Conservation (phyloP, 768 basidiomycete genomes). For the Pleurotus ostreatus region DNA sequence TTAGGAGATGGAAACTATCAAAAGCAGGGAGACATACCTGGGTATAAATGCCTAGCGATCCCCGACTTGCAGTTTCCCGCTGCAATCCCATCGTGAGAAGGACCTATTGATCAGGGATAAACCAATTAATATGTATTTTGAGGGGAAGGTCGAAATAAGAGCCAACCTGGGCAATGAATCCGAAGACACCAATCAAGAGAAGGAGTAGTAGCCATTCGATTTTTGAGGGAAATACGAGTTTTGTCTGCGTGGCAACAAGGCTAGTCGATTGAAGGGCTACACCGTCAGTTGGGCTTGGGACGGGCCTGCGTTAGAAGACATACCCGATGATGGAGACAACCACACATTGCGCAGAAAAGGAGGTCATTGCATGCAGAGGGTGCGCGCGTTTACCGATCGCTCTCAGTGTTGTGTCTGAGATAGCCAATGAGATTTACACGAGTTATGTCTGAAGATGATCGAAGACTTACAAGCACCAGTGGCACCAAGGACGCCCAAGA, state of each 20-base stretch:
- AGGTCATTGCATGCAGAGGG: slow-evolving; percentile 66
- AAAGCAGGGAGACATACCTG: slow-evolving; percentile 27
- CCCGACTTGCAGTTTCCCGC: slow-evolving; percentile 61
- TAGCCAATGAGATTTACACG: not conserved
- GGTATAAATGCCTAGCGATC: slow-evolving; percentile 51
- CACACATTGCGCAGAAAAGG: slow-evolving; percentile 59
- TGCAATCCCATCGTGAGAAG: slow-evolving; percentile 57
- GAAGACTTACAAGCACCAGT: slow-evolving; percentile 61
- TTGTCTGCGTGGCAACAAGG: slow-evolving; percentile 36
- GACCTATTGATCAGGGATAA: not conserved
- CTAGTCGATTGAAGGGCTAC: slow-evolving; percentile 20
- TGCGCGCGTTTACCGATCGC: slow-evolving; percentile 76
- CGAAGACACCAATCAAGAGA: slow-evolving; percentile 47
- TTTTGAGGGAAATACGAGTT: slow-evolving; percentile 41
- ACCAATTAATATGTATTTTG: not conserved
- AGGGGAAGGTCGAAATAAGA: not conserved
- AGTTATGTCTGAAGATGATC: not conserved
- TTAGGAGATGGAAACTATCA: not conserved
- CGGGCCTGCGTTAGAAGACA: slow-evolving; percentile 11
- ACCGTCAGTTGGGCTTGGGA: not conserved
- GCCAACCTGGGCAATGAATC: slow-evolving; percentile 48
- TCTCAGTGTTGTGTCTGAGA: slow-evolving; percentile 40
- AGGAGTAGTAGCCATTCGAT: slow-evolving; percentile 43
- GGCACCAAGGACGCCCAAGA: slow-evolving; percentile 62
- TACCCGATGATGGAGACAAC: slow-evolving; percentile 31